Evolutionary conservation across 2,329 filamentous ascomycete species (phyloP).

Genomic region (Thelonectria discophora): DNA sequence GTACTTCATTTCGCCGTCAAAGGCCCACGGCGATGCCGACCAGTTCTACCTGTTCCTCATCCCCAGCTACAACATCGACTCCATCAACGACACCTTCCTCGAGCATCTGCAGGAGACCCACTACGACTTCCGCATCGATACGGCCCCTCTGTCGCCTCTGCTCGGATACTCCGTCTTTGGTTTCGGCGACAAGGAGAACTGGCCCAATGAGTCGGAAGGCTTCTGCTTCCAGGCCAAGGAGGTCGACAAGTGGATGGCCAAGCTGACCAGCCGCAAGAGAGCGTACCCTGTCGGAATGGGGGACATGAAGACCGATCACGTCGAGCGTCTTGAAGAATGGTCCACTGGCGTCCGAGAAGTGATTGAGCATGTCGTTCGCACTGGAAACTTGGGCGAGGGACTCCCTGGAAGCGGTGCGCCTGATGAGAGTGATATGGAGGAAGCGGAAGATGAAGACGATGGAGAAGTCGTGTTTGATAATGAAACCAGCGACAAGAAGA

Average conservation of each 20-base stretch:
- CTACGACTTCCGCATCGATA: slow-evolving; percentile 96
- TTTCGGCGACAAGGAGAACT: slow-evolving; percentile 89
- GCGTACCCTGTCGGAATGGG: slow-evolving; percentile 90
- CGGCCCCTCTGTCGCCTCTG: slow-evolving; percentile 77
- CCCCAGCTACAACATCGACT: slow-evolving; percentile 95
- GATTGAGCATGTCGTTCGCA: slow-evolving; percentile 69
- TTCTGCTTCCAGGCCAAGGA: slow-evolving; percentile 94
- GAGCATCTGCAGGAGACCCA: slow-evolving; percentile 91
- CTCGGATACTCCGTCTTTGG: slow-evolving; percentile 94
- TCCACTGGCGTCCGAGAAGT: slow-evolving; percentile 75
- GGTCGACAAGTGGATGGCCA: slow-evolving; percentile 97
- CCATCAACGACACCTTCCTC: slow-evolving; percentile 86
- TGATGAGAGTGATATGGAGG: slow-evolving; percentile 84
- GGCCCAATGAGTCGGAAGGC: slow-evolving; percentile 89
- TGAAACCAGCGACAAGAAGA: slow-evolving; percentile 51
- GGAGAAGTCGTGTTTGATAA: slow-evolving; percentile 59
- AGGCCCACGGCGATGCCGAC: slow-evolving; percentile 62
- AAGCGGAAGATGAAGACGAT: slow-evolving; percentile 66
- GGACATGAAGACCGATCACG: slow-evolving; percentile 80
- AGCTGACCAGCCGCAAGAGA: slow-evolving; percentile 83
- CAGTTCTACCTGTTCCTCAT: slow-evolving; percentile 86
- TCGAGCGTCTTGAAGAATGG: slow-evolving; percentile 79
- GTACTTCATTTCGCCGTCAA: slow-evolving; percentile 83
- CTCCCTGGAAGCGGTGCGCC: slow-evolving; percentile 84
- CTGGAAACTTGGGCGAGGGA: slow-evolving; percentile 67